These are phyloP conservation scores for Fusarium burgessii DNA, from an alignment of 2,329 filamentous ascomycete genomes.

Conservation along the genomic window DNA sequence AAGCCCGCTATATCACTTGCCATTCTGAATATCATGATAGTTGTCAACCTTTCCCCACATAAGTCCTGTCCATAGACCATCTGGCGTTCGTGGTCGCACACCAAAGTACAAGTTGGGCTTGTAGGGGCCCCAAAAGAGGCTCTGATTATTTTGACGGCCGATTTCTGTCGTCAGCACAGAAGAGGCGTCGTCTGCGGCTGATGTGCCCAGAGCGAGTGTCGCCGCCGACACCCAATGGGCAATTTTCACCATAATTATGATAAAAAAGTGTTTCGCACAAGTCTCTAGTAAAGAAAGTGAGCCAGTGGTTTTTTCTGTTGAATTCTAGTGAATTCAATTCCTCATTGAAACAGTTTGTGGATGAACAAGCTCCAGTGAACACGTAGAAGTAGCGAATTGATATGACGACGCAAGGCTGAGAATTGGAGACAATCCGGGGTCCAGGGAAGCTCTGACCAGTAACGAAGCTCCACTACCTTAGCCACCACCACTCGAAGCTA, in stretches of 20 bases:
- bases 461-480: conserved; percentile 1
- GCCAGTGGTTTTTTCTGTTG: background rate
- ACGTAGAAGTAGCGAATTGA: conserved; percentile 35
- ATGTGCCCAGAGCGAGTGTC: conserved; percentile 44
- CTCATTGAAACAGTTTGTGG: conserved; percentile 15
- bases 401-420: conserved; percentile 47
- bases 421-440: conserved; percentile 8
- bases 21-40: conserved; percentile 79
- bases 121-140: conserved; percentile 95
- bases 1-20: conserved; percentile 59
- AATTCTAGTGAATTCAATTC: conserved; percentile 8
- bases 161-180: conserved; percentile 62
- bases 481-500: conserved; percentile 35
- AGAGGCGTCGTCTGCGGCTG: conserved; percentile 49
- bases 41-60: conserved; percentile 91
- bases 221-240: conserved; percentile 49
- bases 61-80: conserved; percentile 84
- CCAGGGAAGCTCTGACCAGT: conserved; percentile 44
- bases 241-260: conserved; percentile 49
- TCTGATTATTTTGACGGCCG: conserved; percentile 76
- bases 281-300: background rate
- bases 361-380: conserved; percentile 39
- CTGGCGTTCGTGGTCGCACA: conserved; percentile 82
- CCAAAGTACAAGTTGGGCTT: conserved; percentile 95
- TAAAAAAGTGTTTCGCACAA: background rate